Evolutionary conservation across 2,329 filamentous ascomycete species (phyloP), one percentile per base, ranked within the genome.

Genomic region (Neofusicoccum kwambonambiense): DNA sequence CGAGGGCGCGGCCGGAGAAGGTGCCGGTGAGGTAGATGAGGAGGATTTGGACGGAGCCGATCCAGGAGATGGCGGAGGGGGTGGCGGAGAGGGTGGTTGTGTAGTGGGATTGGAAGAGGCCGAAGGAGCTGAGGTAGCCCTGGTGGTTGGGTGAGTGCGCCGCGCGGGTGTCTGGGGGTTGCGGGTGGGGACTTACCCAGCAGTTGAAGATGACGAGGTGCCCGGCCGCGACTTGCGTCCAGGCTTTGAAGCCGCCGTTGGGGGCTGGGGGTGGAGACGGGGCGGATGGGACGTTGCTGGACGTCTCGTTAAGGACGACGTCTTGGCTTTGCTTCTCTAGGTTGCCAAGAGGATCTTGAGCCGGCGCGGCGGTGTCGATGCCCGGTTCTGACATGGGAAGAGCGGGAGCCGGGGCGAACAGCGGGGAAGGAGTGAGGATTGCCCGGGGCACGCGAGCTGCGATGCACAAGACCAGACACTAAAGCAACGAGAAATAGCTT

Each of bases 71-170:
- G 2, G 76, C 77, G 4, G 79, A 80, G 9, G 75, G 68, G 2
- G 75, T 64, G 15, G 69, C 68, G 12, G 44, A 19, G n/a, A 69
- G 57, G 0, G 77, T 69, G 27, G 63, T 70, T 1, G 39, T 76
- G 67, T 87, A 87, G 71, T 83, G 82, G 3, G 80, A 80, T 66
- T 87, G 84, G 64, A 84, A 87, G 3, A 83, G 80, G 3, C 85
- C 84, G 66, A 85, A 87, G n/a, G 82, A 81, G 50, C 80, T 82
- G 69, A 83, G 79, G 65, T 81, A 83, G 3, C 67, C 22, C 22
- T 22, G 22, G 22, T 22, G 22, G 22, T 22, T 22, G 22, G 22
- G 22, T 22, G 22, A 22, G 22, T 22, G 3, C 3, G 22, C 22
- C 3, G 22, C 3, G 22, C 22, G 22, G 22, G 22, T 22, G 22